Conservation (phyloP, 805 yeast species). For the Yamadazyma sp. region DNA sequence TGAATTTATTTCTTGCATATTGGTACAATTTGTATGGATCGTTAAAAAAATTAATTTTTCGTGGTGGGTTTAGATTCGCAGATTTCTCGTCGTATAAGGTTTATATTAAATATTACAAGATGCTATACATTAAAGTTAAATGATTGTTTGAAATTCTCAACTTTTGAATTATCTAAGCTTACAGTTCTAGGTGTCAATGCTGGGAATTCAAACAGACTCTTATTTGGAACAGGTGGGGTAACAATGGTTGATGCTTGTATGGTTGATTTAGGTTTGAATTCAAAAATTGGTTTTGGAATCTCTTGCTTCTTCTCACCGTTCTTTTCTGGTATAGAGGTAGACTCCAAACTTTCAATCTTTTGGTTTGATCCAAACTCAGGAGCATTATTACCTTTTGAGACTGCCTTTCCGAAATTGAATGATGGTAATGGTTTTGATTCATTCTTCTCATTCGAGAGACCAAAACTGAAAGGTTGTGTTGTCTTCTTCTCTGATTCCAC, state of each 20-base stretch:
- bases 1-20: conserved; percentile 23
- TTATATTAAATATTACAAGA: conserved; percentile 1
- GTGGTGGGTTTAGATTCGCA: conserved; percentile 1
- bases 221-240: background rate
- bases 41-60: background rate
- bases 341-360: conserved; percentile 1
- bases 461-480: too few species aligned
- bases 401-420: too few species aligned
- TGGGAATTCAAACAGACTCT: conserved; percentile 19
- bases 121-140: conserved; percentile 19
- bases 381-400: too few species aligned
- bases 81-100: background rate
- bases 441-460: too few species aligned
- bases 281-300: background rate
- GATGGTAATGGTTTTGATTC: too few species aligned
- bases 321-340: conserved; percentile 1
- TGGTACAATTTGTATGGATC: background rate
- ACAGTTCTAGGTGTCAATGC: conserved; percentile 15
- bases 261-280: conserved; percentile 1
- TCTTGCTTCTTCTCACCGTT: background rate
- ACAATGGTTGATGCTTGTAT: background rate
- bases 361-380: too few species aligned
- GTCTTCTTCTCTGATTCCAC: too few species aligned
- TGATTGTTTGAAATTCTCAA: conserved; percentile 21
- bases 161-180: conserved; percentile 20